Conservation (phyloP, 176 grass and related monocot species). For the Oropetium thomaeum region DNA sequence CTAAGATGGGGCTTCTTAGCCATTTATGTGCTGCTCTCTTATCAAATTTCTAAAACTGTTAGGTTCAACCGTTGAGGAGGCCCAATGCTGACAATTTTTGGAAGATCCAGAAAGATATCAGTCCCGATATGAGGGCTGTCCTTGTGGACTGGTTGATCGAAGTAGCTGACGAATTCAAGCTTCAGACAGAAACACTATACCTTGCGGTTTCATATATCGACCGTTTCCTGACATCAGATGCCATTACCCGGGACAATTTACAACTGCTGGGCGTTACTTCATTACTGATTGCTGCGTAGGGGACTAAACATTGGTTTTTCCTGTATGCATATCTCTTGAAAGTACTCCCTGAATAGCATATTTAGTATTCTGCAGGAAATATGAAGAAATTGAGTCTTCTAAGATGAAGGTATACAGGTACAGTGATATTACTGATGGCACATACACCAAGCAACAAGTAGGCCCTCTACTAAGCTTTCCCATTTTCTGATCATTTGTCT, state of each 20-base stretch:
- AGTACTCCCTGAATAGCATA: background rate
- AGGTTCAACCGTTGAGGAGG: conserved; percentile 45
- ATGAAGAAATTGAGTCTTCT: conserved; percentile 44
- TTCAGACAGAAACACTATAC: conserved; percentile 48
- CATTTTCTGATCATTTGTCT: conserved; percentile 13
- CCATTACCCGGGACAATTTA: conserved; percentile 28
- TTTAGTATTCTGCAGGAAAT: conserved; percentile 48
- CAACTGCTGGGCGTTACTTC: conserved; percentile 50
- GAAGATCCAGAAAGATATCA: conserved; percentile 41
- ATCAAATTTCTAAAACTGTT: background rate
- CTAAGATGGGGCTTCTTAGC: too few species aligned
- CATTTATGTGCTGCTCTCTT: background rate
- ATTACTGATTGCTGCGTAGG: conserved; percentile 57
- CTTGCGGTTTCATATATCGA: conserved; percentile 51
- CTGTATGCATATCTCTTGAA: background rate
- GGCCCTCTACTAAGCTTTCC: background rate
- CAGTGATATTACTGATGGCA: conserved; percentile 34
- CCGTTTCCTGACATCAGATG: conserved; percentile 36
- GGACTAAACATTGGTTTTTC: background rate
- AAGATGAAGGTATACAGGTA: conserved; percentile 31
- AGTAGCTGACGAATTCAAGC: conserved; percentile 48
- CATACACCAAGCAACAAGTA: conserved; percentile 57
- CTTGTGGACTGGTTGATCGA: conserved; percentile 62
- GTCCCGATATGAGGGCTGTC: conserved; percentile 36
- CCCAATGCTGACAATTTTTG: conserved; percentile 35